Conservation (phyloP, 768 basidiomycete genomes). For the Boletales sp. region DNA sequence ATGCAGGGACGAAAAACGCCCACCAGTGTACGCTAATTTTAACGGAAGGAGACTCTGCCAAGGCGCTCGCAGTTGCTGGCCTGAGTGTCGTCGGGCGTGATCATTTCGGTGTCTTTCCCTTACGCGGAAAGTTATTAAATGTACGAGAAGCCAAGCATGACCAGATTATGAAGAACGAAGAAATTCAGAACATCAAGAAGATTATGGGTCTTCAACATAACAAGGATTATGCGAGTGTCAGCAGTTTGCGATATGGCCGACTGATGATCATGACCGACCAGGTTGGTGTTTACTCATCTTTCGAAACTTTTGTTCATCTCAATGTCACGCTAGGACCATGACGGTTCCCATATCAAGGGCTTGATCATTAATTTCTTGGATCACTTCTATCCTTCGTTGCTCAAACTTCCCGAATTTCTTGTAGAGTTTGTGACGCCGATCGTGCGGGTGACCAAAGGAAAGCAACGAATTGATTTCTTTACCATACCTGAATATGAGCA, state of each 20-base stretch:
- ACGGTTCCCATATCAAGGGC: slow-evolving; percentile 99
- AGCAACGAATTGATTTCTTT: slow-evolving; percentile 83
- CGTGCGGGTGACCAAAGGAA: slow-evolving; percentile 85
- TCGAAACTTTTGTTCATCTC: not conserved
- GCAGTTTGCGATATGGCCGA: slow-evolving; percentile 82
- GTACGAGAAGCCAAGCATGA: slow-evolving; percentile 96
- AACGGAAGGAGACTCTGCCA: slow-evolving; percentile 99
- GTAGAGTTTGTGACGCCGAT: slow-evolving; percentile 99
- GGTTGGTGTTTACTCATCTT: slow-evolving; percentile 40
- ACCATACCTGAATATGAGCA: slow-evolving; percentile 95
- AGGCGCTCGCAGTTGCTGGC: slow-evolving; percentile 92
- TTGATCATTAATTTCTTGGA: slow-evolving; percentile 97
- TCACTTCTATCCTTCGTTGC: slow-evolving; percentile 91
- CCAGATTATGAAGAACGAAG: slow-evolving; percentile 97
- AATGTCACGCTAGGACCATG: slow-evolving; percentile 73
- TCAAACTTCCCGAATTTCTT: slow-evolving; percentile 87
- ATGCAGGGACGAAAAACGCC: slow-evolving; percentile 82
- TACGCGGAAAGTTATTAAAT: slow-evolving; percentile 95
- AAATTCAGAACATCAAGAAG: slow-evolving; percentile 96
- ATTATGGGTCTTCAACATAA: slow-evolving; percentile 96
- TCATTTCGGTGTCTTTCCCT: slow-evolving; percentile 95
- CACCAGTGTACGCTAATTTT: slow-evolving; percentile 90
- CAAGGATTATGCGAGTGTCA: slow-evolving; percentile 72
- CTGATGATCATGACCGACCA: slow-evolving; percentile 99
- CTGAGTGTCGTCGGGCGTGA: slow-evolving; percentile 94